These are phyloP conservation scores for Mycena capillaripes DNA, from an alignment of 768 basidiomycete species.

Conservation along the genomic window DNA sequence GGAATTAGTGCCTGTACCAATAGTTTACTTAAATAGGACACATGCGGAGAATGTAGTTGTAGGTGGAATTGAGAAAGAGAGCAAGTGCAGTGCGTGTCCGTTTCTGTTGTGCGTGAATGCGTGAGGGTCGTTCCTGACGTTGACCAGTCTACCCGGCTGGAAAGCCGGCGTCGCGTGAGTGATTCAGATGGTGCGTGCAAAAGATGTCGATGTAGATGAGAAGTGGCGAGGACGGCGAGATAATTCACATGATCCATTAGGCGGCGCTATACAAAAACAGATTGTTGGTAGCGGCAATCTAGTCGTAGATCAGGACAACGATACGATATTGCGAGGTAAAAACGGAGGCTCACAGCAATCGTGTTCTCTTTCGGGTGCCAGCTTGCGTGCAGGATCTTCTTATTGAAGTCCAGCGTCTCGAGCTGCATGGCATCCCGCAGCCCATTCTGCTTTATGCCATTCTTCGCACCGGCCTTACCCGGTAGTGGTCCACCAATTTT, in stretches of 20 bases:
- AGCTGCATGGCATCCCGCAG: constrained; percentile 90
- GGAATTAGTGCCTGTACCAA: constrained; percentile 32
- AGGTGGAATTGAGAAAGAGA: constrained; percentile 11
- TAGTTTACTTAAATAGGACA: constrained; percentile 36
- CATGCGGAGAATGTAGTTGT: constrained; percentile 27
- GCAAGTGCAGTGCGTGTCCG: constrained; percentile 37
- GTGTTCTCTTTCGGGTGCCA: constrained; percentile 99
- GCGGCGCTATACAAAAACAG: constrained; percentile 88
- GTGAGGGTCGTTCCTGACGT: constrained; percentile 35
- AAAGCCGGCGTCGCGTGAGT: constrained; percentile 27
- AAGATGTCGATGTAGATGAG: constrained; percentile 33
- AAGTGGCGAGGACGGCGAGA: constrained; percentile 5
- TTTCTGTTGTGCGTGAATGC: constrained; percentile 29
- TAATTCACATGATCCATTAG: constrained; percentile 48
- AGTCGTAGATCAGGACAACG: neutral
- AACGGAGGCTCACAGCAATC: constrained; percentile 82
- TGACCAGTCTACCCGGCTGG: constrained; percentile 29
- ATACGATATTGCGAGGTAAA: neutral
- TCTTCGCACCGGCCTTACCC: constrained; percentile 79
- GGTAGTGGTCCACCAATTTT: constrained; percentile 92
- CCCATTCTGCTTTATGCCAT: constrained; percentile 79
- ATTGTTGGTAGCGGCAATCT: constrained; percentile 99
- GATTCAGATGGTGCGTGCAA: constrained; percentile 34
- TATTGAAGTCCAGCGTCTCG: constrained; percentile 92
- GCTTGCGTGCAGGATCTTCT: constrained; percentile 95